These are phyloP conservation scores for Nepenthes alata DNA, from an alignment of 179 eudicot species.

Conservation along the genomic window DNA sequence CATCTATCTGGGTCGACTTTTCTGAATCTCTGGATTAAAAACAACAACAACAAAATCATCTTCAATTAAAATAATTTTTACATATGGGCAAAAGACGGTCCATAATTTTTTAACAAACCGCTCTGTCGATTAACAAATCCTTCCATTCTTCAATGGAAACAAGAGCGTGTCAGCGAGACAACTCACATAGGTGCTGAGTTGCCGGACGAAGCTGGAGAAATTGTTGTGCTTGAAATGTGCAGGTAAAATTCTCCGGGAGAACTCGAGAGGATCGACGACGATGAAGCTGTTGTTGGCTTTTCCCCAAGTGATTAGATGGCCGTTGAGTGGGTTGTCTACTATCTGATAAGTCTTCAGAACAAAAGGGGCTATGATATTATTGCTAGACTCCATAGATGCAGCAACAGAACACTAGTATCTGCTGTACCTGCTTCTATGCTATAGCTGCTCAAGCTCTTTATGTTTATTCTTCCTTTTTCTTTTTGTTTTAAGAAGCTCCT, in stretches of 20 bases:
- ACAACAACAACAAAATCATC: neutral
- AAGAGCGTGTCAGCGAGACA: neutral
- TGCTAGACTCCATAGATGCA: neutral
- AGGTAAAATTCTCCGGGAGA: slow-evolving; percentile 51
- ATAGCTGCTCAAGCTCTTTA: too few species aligned
- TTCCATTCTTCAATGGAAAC: neutral
- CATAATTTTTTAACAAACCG: neutral
- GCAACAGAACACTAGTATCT: neutral
- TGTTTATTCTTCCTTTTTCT: too few species aligned
- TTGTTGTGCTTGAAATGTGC: slow-evolving; percentile 67
- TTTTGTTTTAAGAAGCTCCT: too few species aligned
- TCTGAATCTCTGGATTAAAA: slow-evolving; percentile 46
- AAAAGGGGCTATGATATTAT: slow-evolving; percentile 37
- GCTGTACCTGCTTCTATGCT: too few species aligned
- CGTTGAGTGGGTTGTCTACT: slow-evolving; percentile 50
- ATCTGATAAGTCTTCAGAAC: slow-evolving; percentile 64
- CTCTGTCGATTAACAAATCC: neutral
- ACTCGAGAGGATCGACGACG: slow-evolving; percentile 55
- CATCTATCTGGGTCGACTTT: slow-evolving; percentile 84
- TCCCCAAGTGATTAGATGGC: slow-evolving; percentile 55
- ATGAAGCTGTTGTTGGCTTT: slow-evolving; percentile 54
- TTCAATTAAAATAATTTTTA: neutral
- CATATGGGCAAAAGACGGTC: neutral
- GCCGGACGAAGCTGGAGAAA: slow-evolving; percentile 87
- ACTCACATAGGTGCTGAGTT: slow-evolving; percentile 79